A percentile compares a stretch with the other conserved stretches of the same genome.
Conservation (phyloP, 1,284 basidiomycete species). For the Apiotrichum gracile region DNA sequence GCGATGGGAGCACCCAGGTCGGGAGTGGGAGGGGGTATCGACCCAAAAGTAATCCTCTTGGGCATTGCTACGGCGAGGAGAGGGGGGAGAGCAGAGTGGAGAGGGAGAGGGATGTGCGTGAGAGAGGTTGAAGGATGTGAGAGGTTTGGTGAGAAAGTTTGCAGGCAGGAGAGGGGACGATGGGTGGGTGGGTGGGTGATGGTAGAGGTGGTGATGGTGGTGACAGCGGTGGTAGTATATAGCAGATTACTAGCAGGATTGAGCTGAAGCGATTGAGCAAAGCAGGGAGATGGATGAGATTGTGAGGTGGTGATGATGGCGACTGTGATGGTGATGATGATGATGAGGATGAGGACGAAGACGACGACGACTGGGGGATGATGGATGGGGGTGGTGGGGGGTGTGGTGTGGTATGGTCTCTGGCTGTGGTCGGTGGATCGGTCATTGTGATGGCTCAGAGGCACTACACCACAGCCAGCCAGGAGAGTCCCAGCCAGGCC, state of each 20-base stretch:
- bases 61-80: background rate
- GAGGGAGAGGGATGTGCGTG: background rate
- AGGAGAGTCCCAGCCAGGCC: too few species aligned
- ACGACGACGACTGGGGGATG: too few species aligned
- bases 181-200: too few species aligned
- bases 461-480: too few species aligned
- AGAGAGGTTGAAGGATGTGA: background rate
- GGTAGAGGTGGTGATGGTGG: background rate
- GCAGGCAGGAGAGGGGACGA: background rate
- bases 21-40: background rate
- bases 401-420: too few species aligned
- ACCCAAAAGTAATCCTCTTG: background rate
- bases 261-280: background rate
- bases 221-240: background rate
- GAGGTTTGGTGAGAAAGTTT: background rate
- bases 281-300: background rate
- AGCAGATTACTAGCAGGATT: background rate
- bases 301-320: too few species aligned
- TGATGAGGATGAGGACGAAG: too few species aligned
- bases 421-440: too few species aligned
- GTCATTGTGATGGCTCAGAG: too few species aligned
- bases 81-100: background rate
- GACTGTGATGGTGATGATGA: too few species aligned
- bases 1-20: background rate
- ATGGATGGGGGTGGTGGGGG: too few species aligned